Base-by-base conservation (phyloP, 352 stramenopile species). In the Phytophthora brassicae region DNA sequence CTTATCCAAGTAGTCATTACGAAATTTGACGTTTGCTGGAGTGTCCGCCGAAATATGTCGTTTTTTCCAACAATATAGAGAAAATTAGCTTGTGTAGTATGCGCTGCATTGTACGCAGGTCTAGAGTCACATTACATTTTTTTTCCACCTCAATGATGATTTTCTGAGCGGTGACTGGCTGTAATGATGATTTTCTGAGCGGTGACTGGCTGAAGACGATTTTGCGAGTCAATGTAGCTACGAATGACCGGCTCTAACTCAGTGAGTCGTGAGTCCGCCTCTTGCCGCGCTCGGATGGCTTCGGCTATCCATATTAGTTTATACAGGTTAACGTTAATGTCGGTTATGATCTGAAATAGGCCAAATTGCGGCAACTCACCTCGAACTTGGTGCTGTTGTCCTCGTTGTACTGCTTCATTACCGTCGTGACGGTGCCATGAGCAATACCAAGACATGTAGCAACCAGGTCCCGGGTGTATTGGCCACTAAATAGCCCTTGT, bases 61-160 rank as follows among this genome's bases (percentile, higher is more conserved):
- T 11, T 41, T 39, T 13, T 52, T 39, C 26, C 28, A 6, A 52
- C 28, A 26, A 41, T 41, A 11, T 52, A 52, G 12, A 17, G 33
- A 39, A 52, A 52, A 22, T 41, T 28, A 52, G 45, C 2, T 52
- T 28, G 7, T 41, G 11, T n/a, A 52, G 45, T 12, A 52, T 24
- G 4, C 26, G 45, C n/a, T 52, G 45, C n/a, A 52, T 52, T 23
- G 14, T 52, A 7, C 26, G 26, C 26, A 52, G 16, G 6, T 52
- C 16, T n/a, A 52, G 6, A 4, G 45, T 26, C 26, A 52, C 26
- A n/a, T n/a, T n/a, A n/a, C n/a, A 13, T 41, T 41, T 3, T 4
- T 26, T 16, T 41, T 52, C 6, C 0, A 52, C 16, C 33, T 41
- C 45, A 17, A 16, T n/a, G 26, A 41, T n/a, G 16, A 52, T n/a